Conservation (phyloP, 257 asterid species). For the Rauvolfia tetraphylla region DNA sequence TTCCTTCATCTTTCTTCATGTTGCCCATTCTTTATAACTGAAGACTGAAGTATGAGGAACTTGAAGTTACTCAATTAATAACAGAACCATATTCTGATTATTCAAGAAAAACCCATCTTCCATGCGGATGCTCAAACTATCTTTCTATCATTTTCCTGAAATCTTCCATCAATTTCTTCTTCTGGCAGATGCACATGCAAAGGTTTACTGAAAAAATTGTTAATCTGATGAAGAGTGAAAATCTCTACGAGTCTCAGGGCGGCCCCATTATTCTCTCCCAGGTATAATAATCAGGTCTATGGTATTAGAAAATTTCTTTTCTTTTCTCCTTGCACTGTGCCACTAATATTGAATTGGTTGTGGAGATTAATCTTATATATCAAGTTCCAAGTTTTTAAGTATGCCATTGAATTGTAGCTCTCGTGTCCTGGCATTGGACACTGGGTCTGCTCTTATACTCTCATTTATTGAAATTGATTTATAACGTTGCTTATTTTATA, state of each 20-base stretch:
- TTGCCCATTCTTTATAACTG: background rate
- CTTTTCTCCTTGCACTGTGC: background rate
- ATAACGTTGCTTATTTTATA: constrained; percentile 11
- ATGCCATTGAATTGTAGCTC: background rate
- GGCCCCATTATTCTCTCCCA: constrained; percentile 90
- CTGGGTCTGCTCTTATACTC: background rate
- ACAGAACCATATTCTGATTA: background rate
- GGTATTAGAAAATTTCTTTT: background rate
- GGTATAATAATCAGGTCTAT: constrained; percentile 35
- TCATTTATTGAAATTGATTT: background rate
- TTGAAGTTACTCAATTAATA: background rate
- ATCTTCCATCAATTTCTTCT: constrained; percentile 12
- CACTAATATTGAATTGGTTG: background rate
- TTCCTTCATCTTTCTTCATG: constrained; percentile 1
- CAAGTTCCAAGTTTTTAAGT: background rate
- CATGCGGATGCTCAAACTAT: background rate
- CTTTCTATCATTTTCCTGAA: background rate
- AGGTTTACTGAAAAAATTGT: constrained; percentile 78
- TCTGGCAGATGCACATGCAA: constrained; percentile 75
- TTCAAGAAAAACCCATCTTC: background rate
- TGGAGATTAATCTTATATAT: background rate
- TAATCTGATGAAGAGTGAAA: constrained; percentile 69
- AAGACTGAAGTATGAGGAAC: background rate
- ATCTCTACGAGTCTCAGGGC: constrained; percentile 70
- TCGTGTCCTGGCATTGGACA: background rate